These are phyloP conservation scores for Pouteria glomerata DNA, from an alignment of 148 eudicot species.

Conservation along the genomic window DNA sequence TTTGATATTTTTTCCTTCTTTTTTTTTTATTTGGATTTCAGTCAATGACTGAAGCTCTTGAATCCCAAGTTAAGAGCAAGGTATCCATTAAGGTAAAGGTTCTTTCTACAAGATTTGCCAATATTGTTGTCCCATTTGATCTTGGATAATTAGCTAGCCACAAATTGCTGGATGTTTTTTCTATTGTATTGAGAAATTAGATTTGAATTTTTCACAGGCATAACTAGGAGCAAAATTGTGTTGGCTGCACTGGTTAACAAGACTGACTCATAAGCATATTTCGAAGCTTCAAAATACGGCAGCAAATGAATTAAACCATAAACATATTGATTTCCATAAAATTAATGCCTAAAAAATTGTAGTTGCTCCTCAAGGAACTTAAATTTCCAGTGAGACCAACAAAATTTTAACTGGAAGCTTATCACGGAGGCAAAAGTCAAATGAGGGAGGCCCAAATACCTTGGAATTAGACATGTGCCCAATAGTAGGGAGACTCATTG, in stretches of 20 bases:
- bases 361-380: too few relatives aligned
- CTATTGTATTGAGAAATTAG: neutral
- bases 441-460: too few relatives aligned
- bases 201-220: neutral
- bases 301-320: too few relatives aligned
- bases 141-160: neutral
- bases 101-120: neutral
- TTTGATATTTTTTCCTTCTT: neutral
- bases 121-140: neutral
- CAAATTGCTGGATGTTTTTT: neutral
- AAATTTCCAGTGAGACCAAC: too few relatives aligned
- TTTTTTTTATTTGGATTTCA: constrained; percentile 24
- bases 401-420: too few relatives aligned
- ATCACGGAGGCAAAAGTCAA: too few relatives aligned
- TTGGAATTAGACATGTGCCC: too few relatives aligned
- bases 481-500: too few relatives aligned
- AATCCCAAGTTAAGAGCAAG: constrained; percentile 79
- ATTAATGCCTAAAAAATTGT: too few relatives aligned
- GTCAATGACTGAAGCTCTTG: constrained; percentile 98
- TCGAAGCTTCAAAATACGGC: too few relatives aligned
- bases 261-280: too few relatives aligned
- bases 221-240: neutral
- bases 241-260: neutral
- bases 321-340: too few relatives aligned
- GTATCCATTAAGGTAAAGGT: constrained; percentile 65